Conservation (phyloP, 2,329 filamentous ascomycete species). For the Penicillium fuscoglaucum region DNA sequence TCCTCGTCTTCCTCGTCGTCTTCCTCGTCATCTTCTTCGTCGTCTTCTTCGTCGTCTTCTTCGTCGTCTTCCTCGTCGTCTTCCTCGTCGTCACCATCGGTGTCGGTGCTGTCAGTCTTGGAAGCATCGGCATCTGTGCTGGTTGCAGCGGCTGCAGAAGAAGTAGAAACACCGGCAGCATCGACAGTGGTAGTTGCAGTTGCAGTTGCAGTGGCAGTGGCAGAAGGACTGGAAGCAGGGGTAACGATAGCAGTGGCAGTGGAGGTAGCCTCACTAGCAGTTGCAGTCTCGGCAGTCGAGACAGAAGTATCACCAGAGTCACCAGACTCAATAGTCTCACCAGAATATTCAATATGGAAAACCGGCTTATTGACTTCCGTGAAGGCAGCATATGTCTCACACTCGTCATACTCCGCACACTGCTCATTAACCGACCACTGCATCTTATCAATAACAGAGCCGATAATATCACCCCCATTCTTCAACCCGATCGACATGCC, state of each 20-base stretch:
- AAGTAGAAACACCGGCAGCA: neutral
- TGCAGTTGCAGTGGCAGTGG: neutral
- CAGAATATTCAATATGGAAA: slow-evolving; percentile 71
- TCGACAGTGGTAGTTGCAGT: too few species aligned
- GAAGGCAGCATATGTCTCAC: slow-evolving; percentile 59
- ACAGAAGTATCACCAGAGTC: neutral
- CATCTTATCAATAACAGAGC: slow-evolving; percentile 51
- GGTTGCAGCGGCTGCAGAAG: neutral
- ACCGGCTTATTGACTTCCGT: slow-evolving; percentile 64
- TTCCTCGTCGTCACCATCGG: slow-evolving; percentile 32
- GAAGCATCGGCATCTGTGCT: too few species aligned
- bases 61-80: too few species aligned
- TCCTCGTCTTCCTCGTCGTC: too few species aligned
- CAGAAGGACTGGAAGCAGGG: neutral
- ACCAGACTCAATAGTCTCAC: slow-evolving; percentile 1
- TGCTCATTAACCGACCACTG: slow-evolving; percentile 71
- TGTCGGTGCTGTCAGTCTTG: too few species aligned
- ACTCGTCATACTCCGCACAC: slow-evolving; percentile 63
- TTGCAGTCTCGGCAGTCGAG: neutral
- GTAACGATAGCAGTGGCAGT: neutral
- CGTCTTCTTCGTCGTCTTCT: too few species aligned
- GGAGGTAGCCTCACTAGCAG: neutral
- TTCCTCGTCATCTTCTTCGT: too few species aligned
- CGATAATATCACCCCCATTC: slow-evolving; percentile 64
- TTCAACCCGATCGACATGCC: slow-evolving; percentile 67